Evolutionary conservation across 1,284 basidiomycete genomes (phyloP), one percentile per base, ranked within the genome.

Genomic region (Trichosporon sp.): DNA sequence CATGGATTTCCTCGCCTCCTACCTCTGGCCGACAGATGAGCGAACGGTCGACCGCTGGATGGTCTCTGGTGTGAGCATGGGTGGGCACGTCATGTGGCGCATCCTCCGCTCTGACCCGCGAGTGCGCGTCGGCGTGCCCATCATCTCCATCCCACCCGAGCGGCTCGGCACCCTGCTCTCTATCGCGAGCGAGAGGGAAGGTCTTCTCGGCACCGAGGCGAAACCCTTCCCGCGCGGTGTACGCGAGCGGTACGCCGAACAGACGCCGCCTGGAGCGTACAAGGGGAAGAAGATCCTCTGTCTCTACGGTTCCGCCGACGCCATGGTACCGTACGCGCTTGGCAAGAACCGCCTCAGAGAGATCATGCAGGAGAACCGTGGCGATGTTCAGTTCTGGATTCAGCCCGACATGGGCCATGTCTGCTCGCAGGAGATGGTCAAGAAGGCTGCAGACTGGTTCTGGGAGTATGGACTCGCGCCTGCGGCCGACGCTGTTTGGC

Each of bases 1-100:
- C 58, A 87, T 92, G 68, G 89, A 92, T 75, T 88, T 89, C 71
- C 81, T 93, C 2, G 85, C 88, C 0, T 73, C 86, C 4, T 88
- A 87, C 73, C 76, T 94, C 19, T 93, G 88, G 72, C 90, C 90
- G 0, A 73, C 81, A n/a, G 85, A 81, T 13, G 86, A 91, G 67
- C 81, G 86, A 2, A 75, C 71, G 5, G 83, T 93, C 34, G 82
- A 79, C 8, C 82, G 85, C 61, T 93, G 88, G 86, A 85, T 86
- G 29, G 71, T 76, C 19, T 76, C 77, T 1, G 83, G 83, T 2
- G 75, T 82, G 44, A 78, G 74, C 16, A 75, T 84, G 2, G 83
- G 83, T 3, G 83, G 63, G 2, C 66, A 67, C 49, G 54, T 64
- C 19, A 60, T 59, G 9, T 67, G 66, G 63, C 63, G 63, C 9